phyloP scores from a whole-genome alignment of 805 yeast species.

The Saccharomycopsis sp. region DNA sequence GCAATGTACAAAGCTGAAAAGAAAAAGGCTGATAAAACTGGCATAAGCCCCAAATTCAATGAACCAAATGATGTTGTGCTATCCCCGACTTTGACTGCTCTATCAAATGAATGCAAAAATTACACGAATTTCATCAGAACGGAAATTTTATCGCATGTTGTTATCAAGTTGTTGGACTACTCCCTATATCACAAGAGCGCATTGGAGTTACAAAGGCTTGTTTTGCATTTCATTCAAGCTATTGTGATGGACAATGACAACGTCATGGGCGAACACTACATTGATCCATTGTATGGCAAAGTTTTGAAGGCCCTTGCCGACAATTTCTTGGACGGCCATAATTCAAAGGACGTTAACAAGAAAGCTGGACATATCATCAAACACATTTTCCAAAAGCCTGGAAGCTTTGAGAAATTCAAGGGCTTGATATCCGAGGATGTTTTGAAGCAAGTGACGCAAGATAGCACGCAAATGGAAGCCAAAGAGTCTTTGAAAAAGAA shows the following conservation, averaged over 20 bases:
- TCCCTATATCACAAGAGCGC: slow-evolving; percentile 28
- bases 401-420: too few relatives aligned
- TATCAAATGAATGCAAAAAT: slow-evolving; percentile 21
- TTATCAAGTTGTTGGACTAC: slow-evolving; percentile 1
- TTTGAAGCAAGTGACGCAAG: slow-evolving; percentile 9
- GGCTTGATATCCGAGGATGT: not conserved
- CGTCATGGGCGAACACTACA: slow-evolving; percentile 32
- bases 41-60: slow-evolving; percentile 18
- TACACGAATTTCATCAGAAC: slow-evolving; percentile 21
- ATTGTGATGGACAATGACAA: slow-evolving; percentile 43
- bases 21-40: slow-evolving; percentile 11
- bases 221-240: slow-evolving; percentile 66
- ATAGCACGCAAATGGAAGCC: slow-evolving; percentile 12
- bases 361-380: not conserved
- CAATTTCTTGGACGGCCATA: too few relatives aligned
- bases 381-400: not conserved
- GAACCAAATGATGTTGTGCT: slow-evolving; percentile 14
- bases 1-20: slow-evolving; percentile 16
- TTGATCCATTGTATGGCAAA: slow-evolving; percentile 36
- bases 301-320: too few relatives aligned
- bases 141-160: slow-evolving; percentile 2
- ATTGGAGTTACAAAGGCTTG: slow-evolving; percentile 39
- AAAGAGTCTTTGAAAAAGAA: slow-evolving; percentile 8
- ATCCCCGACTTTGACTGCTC: slow-evolving; percentile 9
- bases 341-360: not conserved